Evolutionary conservation across 2,329 filamentous ascomycete species (phyloP).

Genomic region (Neopestalotiopsis sp.): DNA sequence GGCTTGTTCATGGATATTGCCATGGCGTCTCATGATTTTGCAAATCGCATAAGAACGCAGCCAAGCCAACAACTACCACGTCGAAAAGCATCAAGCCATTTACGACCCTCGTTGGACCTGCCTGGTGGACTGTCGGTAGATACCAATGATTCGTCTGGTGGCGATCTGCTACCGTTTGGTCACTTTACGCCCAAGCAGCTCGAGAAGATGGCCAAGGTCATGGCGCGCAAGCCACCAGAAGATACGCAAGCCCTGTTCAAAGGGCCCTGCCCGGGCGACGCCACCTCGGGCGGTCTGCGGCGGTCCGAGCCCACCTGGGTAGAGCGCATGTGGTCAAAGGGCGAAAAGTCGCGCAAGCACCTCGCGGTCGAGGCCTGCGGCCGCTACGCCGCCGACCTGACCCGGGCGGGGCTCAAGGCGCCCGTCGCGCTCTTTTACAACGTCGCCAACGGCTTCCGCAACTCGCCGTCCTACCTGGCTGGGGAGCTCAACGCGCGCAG

Average conservation of each 20-base stretch:
- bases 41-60: background rate
- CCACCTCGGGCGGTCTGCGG: background rate
- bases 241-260: background rate
- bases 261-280: background rate
- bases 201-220: conserved; percentile 5
- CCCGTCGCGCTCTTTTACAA: background rate
- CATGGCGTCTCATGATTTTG: background rate
- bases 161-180: background rate
- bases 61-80: background rate
- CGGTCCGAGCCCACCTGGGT: background rate
- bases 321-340: background rate
- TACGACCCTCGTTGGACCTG: background rate
- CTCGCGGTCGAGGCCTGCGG: background rate
- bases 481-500: conserved; percentile 81
- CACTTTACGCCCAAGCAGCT: background rate
- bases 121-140: background rate
- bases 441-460: conserved; percentile 87
- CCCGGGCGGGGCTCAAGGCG: conserved; percentile 6
- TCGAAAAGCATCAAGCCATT: background rate
- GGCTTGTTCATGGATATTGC: conserved; percentile 6
- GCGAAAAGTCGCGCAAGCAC: background rate
- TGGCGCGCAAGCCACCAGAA: background rate
- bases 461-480: conserved; percentile 77
- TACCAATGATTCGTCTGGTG: background rate
- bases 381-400: background rate